Base-by-base conservation (phyloP, 1,139 yeast species). In the Blastobotrys ciferrii region DNA sequence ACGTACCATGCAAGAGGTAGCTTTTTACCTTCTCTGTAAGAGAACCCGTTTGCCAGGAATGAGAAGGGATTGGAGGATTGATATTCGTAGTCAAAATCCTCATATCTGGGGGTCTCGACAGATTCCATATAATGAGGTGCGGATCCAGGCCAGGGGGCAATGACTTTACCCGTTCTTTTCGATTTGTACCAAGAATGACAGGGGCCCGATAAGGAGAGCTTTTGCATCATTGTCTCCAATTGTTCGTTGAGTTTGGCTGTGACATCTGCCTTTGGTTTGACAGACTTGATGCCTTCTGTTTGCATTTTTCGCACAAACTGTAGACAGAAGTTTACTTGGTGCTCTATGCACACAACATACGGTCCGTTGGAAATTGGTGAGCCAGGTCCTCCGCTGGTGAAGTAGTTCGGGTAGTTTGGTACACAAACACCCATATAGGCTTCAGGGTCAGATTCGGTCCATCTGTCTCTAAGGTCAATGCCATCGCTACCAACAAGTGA, bases 81-180 rank as follows among this genome's bases (percentile, higher is more conserved):
- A 23, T 49, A 54, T 12, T 39, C 47, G 42, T 54, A 57, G 15
- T 55, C 51, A 32, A 43, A 57, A 28, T 57, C 60, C 28, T 57
- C 60, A 50, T 50, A 57, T 28, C 60, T 41, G 7, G 58, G 59
- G 7, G 51, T 46, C 19, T 42, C 33, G 13, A 55, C 39, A 14
- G 49, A 48, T 19, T 46, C 49, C 20, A 51, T 46, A 14, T 48
- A 51, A 36, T 55, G 56, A 12, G 53, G 42, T 9, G 53, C 55
- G 9, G 56, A 49, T 15, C 60, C 60, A 6, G 60, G 60, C 60
- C 60, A 57, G 13, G 55, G 48, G 4, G 53, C 54, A 28, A 37
- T 41, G 33, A 57, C 44, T 7, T 41, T 30, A 13, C 59, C 59
- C 15, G 33, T 17, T 1, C 13, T 20, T n/a, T 38, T 58, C 2